Conservation (phyloP, 2,329 filamentous ascomycete species). For the Phyllosticta citribraziliensis region DNA sequence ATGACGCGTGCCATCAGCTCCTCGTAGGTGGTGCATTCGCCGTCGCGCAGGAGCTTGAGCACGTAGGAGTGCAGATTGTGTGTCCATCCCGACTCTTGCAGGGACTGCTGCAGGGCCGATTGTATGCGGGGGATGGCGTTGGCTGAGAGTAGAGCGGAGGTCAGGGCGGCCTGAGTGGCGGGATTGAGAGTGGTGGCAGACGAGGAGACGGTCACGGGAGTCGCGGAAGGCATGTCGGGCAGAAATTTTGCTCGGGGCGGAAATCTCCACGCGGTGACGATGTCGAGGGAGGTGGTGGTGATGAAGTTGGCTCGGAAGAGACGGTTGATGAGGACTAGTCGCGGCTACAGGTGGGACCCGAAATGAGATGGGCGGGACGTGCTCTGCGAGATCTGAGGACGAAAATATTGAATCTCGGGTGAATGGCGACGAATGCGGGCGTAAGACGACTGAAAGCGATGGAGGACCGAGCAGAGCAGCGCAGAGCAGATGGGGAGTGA, state of each 20-base stretch:
- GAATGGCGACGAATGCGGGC: not conserved
- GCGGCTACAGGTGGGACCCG: not conserved
- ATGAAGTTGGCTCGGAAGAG: not conserved
- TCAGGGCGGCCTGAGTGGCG: conserved; percentile 33
- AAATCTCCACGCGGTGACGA: too few species aligned
- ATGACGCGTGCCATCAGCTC: conserved; percentile 47
- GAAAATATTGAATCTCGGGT: not conserved
- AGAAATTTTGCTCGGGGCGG: not conserved
- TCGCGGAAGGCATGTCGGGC: conserved; percentile 12
- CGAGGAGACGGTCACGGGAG: conserved; percentile 18
- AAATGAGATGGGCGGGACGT: not conserved
- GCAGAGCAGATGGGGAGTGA: not conserved
- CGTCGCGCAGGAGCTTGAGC: conserved; percentile 46
- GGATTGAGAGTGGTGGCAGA: conserved; percentile 31
- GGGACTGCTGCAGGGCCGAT: conserved; percentile 41
- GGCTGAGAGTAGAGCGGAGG: conserved; percentile 35
- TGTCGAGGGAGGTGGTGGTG: not conserved
- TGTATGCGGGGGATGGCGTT: conserved; percentile 48
- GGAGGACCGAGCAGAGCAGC: not conserved
- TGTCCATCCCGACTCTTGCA: conserved; percentile 51
- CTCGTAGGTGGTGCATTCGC: conserved; percentile 47
- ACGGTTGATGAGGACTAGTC: not conserved
- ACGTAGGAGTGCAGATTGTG: conserved; percentile 45
- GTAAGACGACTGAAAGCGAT: not conserved
- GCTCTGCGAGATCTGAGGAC: not conserved